These are phyloP conservation scores for Carex arenaria DNA, from an alignment of 202 grass and related monocot genomes.

Conservation along the genomic window DNA sequence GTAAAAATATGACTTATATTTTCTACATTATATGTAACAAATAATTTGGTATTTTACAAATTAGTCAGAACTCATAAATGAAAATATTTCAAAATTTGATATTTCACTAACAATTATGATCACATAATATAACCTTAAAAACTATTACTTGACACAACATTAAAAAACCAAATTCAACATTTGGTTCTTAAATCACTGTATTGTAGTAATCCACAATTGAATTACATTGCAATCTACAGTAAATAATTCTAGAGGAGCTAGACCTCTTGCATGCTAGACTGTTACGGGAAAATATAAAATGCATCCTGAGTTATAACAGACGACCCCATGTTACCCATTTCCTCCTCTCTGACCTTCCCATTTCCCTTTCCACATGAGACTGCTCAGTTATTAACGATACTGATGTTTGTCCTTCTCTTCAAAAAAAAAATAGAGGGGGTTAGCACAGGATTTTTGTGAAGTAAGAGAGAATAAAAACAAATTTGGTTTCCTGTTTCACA, in stretches of 20 bases:
- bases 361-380: conserved; percentile 35
- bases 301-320: not conserved
- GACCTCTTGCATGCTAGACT: not conserved
- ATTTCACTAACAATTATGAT: not conserved
- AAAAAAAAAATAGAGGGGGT: no score
- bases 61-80: not conserved
- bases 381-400: conserved; percentile 48
- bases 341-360: not conserved
- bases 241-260: conserved; percentile 14
- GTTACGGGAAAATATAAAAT: conserved; percentile 20
- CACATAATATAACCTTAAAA: not conserved
- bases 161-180: no score
- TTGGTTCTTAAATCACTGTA: not conserved
- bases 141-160: not conserved
- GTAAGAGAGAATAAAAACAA: conserved; percentile 13
- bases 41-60: not conserved
- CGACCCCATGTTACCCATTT: not conserved
- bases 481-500: conserved; percentile 30
- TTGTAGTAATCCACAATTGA: not conserved
- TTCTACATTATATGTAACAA: not conserved
- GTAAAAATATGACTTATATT: not conserved
- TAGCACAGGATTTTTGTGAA: conserved; percentile 20
- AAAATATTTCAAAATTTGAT: not conserved
- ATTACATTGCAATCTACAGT: not conserved
- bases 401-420: not conserved